These are phyloP conservation scores for Fusarium tuaranense DNA, from an alignment of 2,329 filamentous ascomycete species.

Conservation along the genomic window DNA sequence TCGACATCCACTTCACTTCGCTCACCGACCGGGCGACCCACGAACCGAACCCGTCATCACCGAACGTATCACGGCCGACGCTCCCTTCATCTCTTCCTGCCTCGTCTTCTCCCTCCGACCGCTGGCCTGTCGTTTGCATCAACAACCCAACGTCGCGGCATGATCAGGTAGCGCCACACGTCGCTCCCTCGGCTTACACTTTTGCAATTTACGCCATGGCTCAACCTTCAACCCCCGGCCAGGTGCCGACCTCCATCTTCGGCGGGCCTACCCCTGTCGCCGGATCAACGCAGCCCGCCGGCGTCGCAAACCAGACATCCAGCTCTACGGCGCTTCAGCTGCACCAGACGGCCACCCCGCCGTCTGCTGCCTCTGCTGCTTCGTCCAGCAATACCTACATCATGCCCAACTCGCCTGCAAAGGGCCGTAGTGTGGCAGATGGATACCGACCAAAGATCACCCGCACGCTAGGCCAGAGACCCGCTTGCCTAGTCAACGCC, in stretches of 20 bases:
- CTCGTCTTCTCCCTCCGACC: neutral
- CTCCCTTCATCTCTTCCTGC: neutral
- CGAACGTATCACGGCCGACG: conserved; percentile 7
- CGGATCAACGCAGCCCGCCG: conserved; percentile 41
- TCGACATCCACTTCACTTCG: conserved; percentile 27
- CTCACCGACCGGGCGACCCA: conserved; percentile 31
- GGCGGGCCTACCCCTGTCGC: conserved; percentile 52
- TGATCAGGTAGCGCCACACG: conserved; percentile 38
- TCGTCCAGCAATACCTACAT: conserved; percentile 85
- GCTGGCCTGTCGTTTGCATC: neutral
- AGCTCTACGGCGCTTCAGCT: conserved; percentile 42
- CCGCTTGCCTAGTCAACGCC: conserved; percentile 95
- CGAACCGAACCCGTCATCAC: conserved; percentile 8
- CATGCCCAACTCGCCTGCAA: conserved; percentile 87
- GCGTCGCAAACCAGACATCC: conserved; percentile 43
- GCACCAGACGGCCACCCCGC: conserved; percentile 35
- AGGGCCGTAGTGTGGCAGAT: conserved; percentile 73
- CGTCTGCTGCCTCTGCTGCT: conserved; percentile 48
- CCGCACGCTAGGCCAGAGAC: conserved; percentile 81
- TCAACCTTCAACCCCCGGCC: conserved; percentile 59
- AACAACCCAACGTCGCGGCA: conserved; percentile 30
- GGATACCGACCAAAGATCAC: conserved; percentile 88
- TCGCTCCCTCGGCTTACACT: conserved; percentile 23
- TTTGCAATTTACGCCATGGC: conserved; percentile 52
- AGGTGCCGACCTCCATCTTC: conserved; percentile 59